Evolutionary conservation across 2,329 filamentous ascomycete genomes (phyloP), one percentile per base, ranked within the genome.

Genomic region (Microdochium nivale): DNA sequence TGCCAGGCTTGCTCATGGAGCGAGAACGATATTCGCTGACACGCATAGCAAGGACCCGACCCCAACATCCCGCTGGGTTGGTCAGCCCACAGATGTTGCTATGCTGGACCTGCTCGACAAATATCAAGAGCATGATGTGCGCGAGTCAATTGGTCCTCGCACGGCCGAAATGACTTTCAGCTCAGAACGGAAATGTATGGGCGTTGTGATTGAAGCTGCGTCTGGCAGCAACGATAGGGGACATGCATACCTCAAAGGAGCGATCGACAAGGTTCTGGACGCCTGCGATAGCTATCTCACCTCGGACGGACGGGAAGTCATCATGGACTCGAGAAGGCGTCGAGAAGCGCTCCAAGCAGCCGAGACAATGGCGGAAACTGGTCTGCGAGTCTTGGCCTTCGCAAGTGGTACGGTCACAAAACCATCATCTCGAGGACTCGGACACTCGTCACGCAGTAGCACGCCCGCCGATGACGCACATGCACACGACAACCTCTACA

Each of bases 121-220:
- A 24, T 94, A 95, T 64, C 87, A 87, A 54, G 92, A 96, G 67
- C 88, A 95, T 58, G 94, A 99, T 69, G 83, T 95, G 47, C 85
- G 95, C 55, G 87, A 94, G 47, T 86, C 88, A 10, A 82, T 96
- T 51, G 90, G 90, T n/a, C 78, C 80, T 30, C 87, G 92, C 48
- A 81, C 87, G 30, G 83, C 84, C 44, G 94, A 99, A 67, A 91
- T 89, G 0, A 91, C 94, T 0, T 99, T 99, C 69, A 97, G 92
- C 65, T 99, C 94, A 1, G 90, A 96, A 65, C 82, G 92, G 52
- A 99, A 99, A 69, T 99, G 92, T 92, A 99, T 99, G 95, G 95
- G 95, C 32, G 91, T 96, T 25, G 87, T 90, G 2, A 88, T 96
- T 59, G 83, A 83, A 44, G 73, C 76, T 23, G 77, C 81, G 48